These are phyloP conservation scores for Trametes maxima DNA, from an alignment of 768 basidiomycete species.

Conservation along the genomic window DNA sequence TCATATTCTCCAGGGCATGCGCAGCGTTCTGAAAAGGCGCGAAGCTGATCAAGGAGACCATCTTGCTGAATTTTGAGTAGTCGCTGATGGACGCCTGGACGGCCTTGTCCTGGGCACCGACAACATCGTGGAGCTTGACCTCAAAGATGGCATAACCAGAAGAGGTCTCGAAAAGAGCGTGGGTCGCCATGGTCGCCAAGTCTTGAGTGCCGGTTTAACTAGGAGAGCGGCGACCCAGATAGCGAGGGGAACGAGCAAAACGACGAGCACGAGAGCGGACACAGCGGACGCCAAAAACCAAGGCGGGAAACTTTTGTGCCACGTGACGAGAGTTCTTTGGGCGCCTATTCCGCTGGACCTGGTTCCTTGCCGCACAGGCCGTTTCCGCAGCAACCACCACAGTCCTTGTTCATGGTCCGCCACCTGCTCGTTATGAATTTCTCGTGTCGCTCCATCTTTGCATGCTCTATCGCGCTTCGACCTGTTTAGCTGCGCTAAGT, in stretches of 20 bases:
- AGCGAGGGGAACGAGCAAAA: slow-evolving; percentile 9
- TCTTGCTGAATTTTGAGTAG: slow-evolving; percentile 86
- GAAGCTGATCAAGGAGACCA: slow-evolving; percentile 90
- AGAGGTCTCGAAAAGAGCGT: slow-evolving; percentile 90
- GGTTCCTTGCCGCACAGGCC: not conserved
- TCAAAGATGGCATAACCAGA: slow-evolving; percentile 95
- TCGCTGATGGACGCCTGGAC: slow-evolving; percentile 89
- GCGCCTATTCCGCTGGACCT: not conserved
- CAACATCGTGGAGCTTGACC: slow-evolving; percentile 82
- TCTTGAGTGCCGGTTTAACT: not conserved
- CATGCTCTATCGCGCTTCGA: too few species aligned
- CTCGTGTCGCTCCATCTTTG: too few species aligned
- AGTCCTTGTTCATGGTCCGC: too few species aligned
- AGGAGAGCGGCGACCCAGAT: not conserved
- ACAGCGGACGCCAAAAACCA: slow-evolving; percentile 10
- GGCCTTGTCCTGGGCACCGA: slow-evolving; percentile 74
- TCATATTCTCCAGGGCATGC: slow-evolving; percentile 92
- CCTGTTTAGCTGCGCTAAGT: too few species aligned
- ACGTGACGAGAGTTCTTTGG: slow-evolving; percentile 12
- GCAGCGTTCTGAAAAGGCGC: slow-evolving; percentile 93
- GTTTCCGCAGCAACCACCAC: not conserved
- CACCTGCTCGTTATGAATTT: too few species aligned
- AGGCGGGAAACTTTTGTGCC: slow-evolving; percentile 22
- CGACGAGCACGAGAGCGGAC: slow-evolving; percentile 14
- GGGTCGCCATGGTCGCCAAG: slow-evolving; percentile 61